These are phyloP conservation scores for Trichomonas gallinae DNA, from an alignment of 208 protist genomes.

Conservation along the genomic window DNA sequence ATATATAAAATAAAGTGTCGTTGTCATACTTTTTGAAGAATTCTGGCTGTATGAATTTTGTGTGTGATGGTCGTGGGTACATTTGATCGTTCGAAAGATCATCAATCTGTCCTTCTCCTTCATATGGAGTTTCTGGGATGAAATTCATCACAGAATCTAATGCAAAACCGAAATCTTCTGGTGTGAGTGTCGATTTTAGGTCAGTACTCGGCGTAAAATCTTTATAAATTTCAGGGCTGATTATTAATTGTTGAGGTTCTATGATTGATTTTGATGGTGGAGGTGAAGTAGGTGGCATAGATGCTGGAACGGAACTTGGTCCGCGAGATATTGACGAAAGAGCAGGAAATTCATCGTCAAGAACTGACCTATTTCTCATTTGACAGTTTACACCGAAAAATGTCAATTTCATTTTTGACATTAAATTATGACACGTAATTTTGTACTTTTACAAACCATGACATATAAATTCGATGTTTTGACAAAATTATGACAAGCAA, in stretches of 20 bases:
- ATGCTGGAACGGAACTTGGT: neutral
- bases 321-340: neutral
- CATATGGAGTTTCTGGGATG: constrained; percentile 6
- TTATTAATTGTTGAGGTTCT: neutral
- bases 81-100: neutral
- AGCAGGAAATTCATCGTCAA: neutral
- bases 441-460: too few relatives aligned
- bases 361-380: neutral
- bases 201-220: neutral
- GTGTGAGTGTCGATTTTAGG: neutral
- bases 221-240: neutral
- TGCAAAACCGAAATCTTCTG: neutral
- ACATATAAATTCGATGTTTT: too few relatives aligned
- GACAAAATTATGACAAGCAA: too few relatives aligned
- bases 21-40: constrained; percentile 16
- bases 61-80: neutral
- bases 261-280: neutral
- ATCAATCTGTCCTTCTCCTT: neutral
- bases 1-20: constrained; percentile 7
- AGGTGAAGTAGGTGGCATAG: neutral
- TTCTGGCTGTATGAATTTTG: constrained; percentile 5
- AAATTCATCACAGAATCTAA: neutral
- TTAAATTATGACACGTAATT: too few relatives aligned
- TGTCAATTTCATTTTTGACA: too few relatives aligned
- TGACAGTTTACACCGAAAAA: neutral